Evolutionary conservation across 257 asterid species (phyloP), one percentile per base, ranked within the genome.

Genomic region (Jacaranda copaia): DNA sequence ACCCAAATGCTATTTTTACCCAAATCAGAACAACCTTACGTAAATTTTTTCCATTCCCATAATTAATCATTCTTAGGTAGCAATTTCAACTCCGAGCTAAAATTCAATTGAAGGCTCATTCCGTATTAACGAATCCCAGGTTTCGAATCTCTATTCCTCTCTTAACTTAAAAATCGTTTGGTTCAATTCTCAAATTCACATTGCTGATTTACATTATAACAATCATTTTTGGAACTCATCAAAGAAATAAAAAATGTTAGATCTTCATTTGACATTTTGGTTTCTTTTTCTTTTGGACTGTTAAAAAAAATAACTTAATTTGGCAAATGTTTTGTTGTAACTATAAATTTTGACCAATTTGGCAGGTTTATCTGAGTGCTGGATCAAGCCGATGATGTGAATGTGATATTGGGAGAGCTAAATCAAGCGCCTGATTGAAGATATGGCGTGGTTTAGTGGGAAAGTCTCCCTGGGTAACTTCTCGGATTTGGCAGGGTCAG

Each of bases 371-470:
- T 25, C 32, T 58, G 56, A 35, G 4, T 14, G 62, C n/a, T 55
- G 32, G 32, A 25, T 25, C 32, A 25, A 25, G 32, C 32, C 57
- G 67, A 43, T 79, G 80, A 66, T 80, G 81, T 49, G 76, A 63
- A 76, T 48, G 80, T 68, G 83, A 79, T 77, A 64, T 43, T 78
- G 25, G 76, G 72, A 76, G 71, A 55, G 60, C 32, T 71, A 80
- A 86, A 87, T 85, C 86, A 72, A 71, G 72, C 77, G 64, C 70
- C 56, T 57, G 84, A 74, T 79, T 43, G 82, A 52, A 68, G 66
- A 60, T 57, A 93, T 93, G 98, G 93, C 97, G 80, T 96, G 99
- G 99, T 96, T 96, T 77, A 82, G 96, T 75, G 91, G 90, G 85
- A 91, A 87, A 77, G 92, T 96, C 52, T 85, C 95, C 25, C 74